These are phyloP conservation scores for Sphaerulina vaccinii DNA, from an alignment of 2,329 filamentous ascomycete species.

Conservation along the genomic window DNA sequence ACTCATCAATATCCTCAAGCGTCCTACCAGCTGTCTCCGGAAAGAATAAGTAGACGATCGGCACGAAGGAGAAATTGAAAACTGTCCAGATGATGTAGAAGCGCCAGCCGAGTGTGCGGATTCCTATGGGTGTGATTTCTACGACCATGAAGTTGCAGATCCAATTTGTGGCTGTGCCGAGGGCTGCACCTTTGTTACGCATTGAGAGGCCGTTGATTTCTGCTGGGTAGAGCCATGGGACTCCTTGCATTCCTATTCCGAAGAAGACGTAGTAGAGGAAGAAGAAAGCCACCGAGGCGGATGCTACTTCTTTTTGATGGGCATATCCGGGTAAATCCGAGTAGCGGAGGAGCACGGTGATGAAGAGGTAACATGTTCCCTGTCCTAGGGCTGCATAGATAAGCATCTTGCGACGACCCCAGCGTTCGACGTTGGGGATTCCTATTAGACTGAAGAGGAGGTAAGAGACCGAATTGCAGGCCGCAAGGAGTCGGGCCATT, in stretches of 20 bases:
- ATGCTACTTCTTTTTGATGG: conserved; percentile 33
- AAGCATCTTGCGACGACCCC: conserved; percentile 60
- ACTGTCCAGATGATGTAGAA: conserved; percentile 50
- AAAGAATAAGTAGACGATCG: conserved; percentile 45
- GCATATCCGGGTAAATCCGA: conserved; percentile 36
- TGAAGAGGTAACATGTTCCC: conserved; percentile 52
- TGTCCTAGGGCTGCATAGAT: conserved; percentile 56
- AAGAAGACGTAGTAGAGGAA: conserved; percentile 58
- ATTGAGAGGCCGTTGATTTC: conserved; percentile 53
- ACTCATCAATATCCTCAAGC: conserved; percentile 36
- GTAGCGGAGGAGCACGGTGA: conserved; percentile 51
- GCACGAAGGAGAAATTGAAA: conserved; percentile 52
- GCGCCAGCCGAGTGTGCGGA: conserved; percentile 33
- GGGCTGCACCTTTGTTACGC: conserved; percentile 50
- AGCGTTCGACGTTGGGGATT: conserved; percentile 51
- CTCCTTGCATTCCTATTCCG: conserved; percentile 42
- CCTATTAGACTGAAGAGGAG: conserved; percentile 49
- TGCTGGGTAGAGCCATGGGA: conserved; percentile 45
- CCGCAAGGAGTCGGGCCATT: conserved; percentile 56
- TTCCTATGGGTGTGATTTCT: conserved; percentile 35
- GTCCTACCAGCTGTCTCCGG: conserved; percentile 37
- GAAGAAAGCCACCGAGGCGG: conserved; percentile 49
- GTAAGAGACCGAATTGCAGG: conserved; percentile 53
- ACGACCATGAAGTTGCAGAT: conserved; percentile 20
- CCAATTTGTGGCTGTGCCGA: conserved; percentile 55